Base-by-base conservation (phyloP, 2,329 filamentous ascomycete species). In the Fusarium chaquense region DNA sequence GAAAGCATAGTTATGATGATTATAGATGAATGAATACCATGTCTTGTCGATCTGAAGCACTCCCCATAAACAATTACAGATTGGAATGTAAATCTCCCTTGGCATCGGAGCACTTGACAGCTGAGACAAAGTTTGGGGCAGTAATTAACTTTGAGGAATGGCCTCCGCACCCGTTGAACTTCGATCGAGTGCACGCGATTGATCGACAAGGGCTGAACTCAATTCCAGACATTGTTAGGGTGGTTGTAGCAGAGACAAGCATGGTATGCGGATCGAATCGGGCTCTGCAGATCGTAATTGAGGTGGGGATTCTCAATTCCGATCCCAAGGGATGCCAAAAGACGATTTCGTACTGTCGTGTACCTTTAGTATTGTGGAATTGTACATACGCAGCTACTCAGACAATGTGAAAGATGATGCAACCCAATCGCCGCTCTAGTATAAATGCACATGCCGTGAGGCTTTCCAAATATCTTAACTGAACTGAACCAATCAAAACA, bases 21-120 rank as follows among this genome's bases (percentile, higher is more conserved):
- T 41, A 65, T 50, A 20, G 58, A 63, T 58, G 38, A 66, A 66
- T 49, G 44, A 53, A 58, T 51, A 51, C 3, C 28, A 52, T 67
- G 51, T 26, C 22, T 51, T 45, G 10, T 22, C n/a, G 40, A 57
- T 36, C 11, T 55, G 28, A 41, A 66, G 49, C 61, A 55, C 9
- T 49, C 16, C 22, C 22, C 12, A 44, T 44, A 49, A 60, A 15
- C 13, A 24, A 41, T 32, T 8, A 20, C 16, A 24, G 18, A 22
- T 9, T 45, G 58, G 58, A 58, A 67, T 67, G 64, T 52, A 26
- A 22, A 41, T 41, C 10, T 18, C 33, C 20, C 46, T 67, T 63
- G 28, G n/a, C 46, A 45, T 47, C 24, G 16, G 22, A 9, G 20
- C n/a, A 45, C 28, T 24, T n/a, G 24, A 33, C 18, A 57, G 62